These are phyloP conservation scores for Colletotrichum caudatum DNA, from an alignment of 2,329 filamentous ascomycete species.

Conservation along the genomic window DNA sequence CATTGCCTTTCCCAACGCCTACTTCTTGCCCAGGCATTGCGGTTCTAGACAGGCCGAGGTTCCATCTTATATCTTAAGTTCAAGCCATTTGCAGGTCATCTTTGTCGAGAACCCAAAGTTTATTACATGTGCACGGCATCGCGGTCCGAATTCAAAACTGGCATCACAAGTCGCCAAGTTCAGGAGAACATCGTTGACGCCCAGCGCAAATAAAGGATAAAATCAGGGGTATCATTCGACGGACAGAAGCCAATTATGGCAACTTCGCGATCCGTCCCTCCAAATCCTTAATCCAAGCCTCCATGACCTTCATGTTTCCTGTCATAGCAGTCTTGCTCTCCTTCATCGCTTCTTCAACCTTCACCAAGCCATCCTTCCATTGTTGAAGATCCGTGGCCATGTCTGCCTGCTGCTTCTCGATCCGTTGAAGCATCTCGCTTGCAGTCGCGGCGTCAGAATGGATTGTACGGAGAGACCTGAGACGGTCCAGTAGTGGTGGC, in stretches of 20 bases:
- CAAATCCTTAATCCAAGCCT: conserved; percentile 88
- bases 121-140: background rate
- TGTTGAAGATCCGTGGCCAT: conserved; percentile 86
- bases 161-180: conserved; percentile 1
- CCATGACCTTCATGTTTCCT: conserved; percentile 85
- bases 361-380: conserved; percentile 85
- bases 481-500: conserved; percentile 84
- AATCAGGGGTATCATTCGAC: conserved; percentile 53
- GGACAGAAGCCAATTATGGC: conserved; percentile 50
- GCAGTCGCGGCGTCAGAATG: conserved; percentile 90
- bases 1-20: background rate
- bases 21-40: background rate
- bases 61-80: background rate
- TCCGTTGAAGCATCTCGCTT: conserved; percentile 78
- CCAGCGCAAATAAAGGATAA: conserved; percentile 9
- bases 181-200: background rate
- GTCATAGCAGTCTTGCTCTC: conserved; percentile 78
- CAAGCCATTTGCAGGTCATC: background rate
- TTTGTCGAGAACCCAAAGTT: background rate
- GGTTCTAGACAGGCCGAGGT: background rate
- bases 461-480: conserved; percentile 85
- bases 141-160: too few species aligned
- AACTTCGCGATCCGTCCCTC: conserved; percentile 79
- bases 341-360: conserved; percentile 80
- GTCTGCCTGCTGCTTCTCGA: conserved; percentile 84